A percentile compares a stretch with the other conserved stretches of the same genome.
Conservation (phyloP, 805 yeast species). For the Barnettozyma wickerhamii region DNA sequence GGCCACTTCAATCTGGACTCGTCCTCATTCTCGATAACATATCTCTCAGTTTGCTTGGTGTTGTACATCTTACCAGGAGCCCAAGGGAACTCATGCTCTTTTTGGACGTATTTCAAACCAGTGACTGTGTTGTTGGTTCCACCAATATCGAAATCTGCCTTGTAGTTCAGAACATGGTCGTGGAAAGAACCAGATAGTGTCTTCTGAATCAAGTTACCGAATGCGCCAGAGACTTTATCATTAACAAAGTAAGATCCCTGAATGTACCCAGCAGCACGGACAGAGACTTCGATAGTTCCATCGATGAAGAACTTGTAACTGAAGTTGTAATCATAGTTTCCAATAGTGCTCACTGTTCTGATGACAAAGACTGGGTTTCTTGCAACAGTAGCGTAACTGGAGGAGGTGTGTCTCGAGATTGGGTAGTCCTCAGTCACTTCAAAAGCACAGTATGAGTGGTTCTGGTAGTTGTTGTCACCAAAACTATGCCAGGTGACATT, state of each 20-base stretch:
- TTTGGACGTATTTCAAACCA: slow-evolving; percentile 12
- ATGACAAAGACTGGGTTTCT: slow-evolving; percentile 24
- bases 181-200: slow-evolving; percentile 28
- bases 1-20: slow-evolving; percentile 15
- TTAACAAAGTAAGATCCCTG: slow-evolving; percentile 26
- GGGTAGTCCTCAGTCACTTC: slow-evolving; percentile 23
- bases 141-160: slow-evolving; percentile 27
- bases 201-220: slow-evolving; percentile 23
- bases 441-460: slow-evolving; percentile 26
- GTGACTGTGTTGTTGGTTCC: slow-evolving; percentile 23
- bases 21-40: slow-evolving; percentile 19
- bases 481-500: slow-evolving; percentile 25
- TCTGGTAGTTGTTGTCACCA: slow-evolving; percentile 22
- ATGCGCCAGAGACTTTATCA: slow-evolving; percentile 16
- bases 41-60: slow-evolving; percentile 17
- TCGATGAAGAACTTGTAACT: slow-evolving; percentile 23
- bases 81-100: slow-evolving; percentile 25
- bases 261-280: slow-evolving; percentile 28
- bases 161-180: slow-evolving; percentile 26
- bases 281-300: slow-evolving; percentile 27
- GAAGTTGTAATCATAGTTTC: slow-evolving; percentile 26
- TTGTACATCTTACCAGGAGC: slow-evolving; percentile 19
- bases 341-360: slow-evolving; percentile 24
- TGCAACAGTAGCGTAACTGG: slow-evolving; percentile 16
- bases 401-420: slow-evolving; percentile 21